phyloP scores from a whole-genome alignment of 1,139 yeast genomes.

The Sugiyamaella paludigena region DNA sequence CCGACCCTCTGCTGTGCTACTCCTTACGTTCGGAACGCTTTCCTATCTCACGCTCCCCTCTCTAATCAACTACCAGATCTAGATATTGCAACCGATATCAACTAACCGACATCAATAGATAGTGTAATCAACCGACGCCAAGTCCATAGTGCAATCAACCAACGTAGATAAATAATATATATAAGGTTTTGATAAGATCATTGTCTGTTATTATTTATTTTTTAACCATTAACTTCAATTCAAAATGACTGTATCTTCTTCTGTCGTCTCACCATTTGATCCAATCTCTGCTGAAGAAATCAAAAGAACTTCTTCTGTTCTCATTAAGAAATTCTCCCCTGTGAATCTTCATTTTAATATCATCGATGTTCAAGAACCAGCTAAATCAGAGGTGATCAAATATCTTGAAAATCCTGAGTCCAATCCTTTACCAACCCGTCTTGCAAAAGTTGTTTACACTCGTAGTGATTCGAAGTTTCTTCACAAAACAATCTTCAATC shows the following conservation, averaged over 20 bases:
- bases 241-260: not conserved
- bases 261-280: conserved; percentile 8
- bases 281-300: conserved; percentile 18
- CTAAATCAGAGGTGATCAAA: conserved; percentile 63
- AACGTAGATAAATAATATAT: too few species aligned
- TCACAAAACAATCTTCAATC: conserved; percentile 68
- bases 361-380: conserved; percentile 55
- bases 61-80: too few species aligned
- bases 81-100: too few species aligned
- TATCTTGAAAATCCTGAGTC: conserved; percentile 60
- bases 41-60: too few species aligned
- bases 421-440: conserved; percentile 46
- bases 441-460: conserved; percentile 56
- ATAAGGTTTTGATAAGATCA: too few species aligned
- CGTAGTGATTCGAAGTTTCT: conserved; percentile 40
- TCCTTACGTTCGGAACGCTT: too few species aligned
- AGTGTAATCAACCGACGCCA: too few species aligned
- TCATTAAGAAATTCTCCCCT: conserved; percentile 7
- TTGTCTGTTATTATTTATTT: too few species aligned
- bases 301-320: conserved; percentile 7
- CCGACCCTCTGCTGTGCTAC: too few species aligned
- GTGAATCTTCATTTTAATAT: conserved; percentile 13
- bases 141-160: too few species aligned
- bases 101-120: too few species aligned
- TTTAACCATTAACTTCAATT: too few species aligned